Conservation (phyloP, 176 grass and related monocot genomes). For the Musa itinerans region DNA sequence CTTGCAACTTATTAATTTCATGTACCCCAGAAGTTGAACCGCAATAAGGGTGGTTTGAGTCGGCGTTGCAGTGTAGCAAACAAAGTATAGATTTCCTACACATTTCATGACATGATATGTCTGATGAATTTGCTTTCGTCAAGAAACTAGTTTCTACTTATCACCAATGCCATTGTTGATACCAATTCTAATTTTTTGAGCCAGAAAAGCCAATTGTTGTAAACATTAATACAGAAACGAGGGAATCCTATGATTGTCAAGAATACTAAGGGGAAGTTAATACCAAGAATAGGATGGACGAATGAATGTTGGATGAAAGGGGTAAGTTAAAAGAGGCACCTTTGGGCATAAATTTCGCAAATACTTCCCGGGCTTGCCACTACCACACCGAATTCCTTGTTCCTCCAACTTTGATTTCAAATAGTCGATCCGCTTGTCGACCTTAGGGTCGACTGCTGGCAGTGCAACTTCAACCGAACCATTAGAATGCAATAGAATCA, state of each 20-base stretch:
- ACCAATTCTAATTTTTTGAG: too few species aligned
- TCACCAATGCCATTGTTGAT: too few species aligned
- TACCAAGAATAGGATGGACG: not conserved
- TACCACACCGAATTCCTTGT: slow-evolving; percentile 35
- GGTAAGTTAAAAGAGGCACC: slow-evolving; percentile 25
- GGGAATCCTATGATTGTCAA: not conserved
- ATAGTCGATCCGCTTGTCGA: not conserved
- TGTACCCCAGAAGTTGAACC: too few species aligned
- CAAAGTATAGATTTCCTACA: too few species aligned
- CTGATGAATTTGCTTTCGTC: too few species aligned
- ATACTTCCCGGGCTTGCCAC: slow-evolving; percentile 34
- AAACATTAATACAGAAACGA: too few species aligned
- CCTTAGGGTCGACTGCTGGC: not conserved
- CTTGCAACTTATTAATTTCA: too few species aligned
- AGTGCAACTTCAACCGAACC: slow-evolving; percentile 2
- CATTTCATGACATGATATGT: too few species aligned
- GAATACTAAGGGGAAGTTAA: not conserved
- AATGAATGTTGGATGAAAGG: not conserved
- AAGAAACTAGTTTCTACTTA: too few species aligned
- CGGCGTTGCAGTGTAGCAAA: too few species aligned
- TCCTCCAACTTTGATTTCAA: slow-evolving; percentile 36
- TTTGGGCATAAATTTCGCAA: slow-evolving; percentile 36
- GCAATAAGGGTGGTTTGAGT: too few species aligned
- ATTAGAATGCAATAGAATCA: not conserved
- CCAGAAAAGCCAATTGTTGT: too few species aligned